Base-by-base conservation (phyloP, 148 eudicot genomes). In the Drosera capensis region DNA sequence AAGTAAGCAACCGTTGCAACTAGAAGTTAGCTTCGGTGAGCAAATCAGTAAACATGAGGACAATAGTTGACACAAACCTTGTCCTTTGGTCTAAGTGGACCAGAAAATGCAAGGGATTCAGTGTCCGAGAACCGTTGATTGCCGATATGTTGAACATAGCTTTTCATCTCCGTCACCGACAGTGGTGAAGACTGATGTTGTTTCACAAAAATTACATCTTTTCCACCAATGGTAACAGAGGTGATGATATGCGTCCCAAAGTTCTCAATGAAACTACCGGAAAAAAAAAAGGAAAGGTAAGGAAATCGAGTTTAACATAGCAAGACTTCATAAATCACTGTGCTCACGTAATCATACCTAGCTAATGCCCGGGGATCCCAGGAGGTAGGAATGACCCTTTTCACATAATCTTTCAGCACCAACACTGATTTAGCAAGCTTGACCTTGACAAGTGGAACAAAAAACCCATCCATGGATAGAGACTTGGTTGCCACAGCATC, bases 291-390 rank as follows among this genome's bases (percentile, higher is more conserved):
- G n/a, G n/a, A n/a, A n/a, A n/a, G n/a, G n/a, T n/a, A n/a, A n/a
- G n/a, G n/a, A n/a, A n/a, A n/a, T n/a, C n/a, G n/a, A n/a, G n/a
- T n/a, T n/a, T n/a, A n/a, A n/a, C n/a, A n/a, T n/a, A n/a, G n/a
- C n/a, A n/a, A n/a, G n/a, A n/a, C n/a, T n/a, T n/a, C n/a, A n/a
- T n/a, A n/a, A n/a, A n/a, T n/a, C n/a, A n/a, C n/a, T n/a, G n/a
- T n/a, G n/a, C n/a, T n/a, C 13, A 4, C 45, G 56, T 25, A 54
- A 24, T 20, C 31, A 47, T 74, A 79, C 96, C 96, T 72, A 37
- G 96, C 82, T 49, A 87, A 68, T 40, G 81, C 66, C 6, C 86
- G 80, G 31, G 96, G 96, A 49, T 87, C 94, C 96, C 96, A 87
- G 0, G 71, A 56, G 51, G 58, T 51, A 46, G 96, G 94, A 19